Base-by-base conservation (phyloP, 805 yeast genomes). In the Saccharomycopsis lassenensis region DNA sequence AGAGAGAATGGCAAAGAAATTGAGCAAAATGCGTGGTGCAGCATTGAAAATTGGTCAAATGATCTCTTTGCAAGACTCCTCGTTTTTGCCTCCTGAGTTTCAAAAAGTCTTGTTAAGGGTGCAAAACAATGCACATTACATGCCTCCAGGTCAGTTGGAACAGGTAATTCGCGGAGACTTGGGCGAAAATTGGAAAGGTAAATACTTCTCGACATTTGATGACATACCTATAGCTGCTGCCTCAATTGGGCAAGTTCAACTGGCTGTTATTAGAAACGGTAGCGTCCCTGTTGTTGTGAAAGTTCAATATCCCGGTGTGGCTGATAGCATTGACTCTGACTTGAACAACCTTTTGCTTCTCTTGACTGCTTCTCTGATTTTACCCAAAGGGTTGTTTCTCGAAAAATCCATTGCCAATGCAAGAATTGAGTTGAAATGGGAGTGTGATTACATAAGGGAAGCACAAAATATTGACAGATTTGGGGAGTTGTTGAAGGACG, bases 11-110 rank as follows among this genome's bases (percentile, higher is more conserved):
- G 94, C 94, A 8, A 75, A 74, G 48, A 86, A 85, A 55, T 74
- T 91, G 48, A 74, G 91, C 35, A 76, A 83, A 52, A 91, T 91
- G 98, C 71, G 98, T 52, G 98, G 98, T n/a, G 98, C 97, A 2
- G 98, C 98, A 2, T 65, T 91, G 52, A 91, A 91, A 52, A 71
- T 91, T 38, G 98, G 98, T n/a, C 98, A 91, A 59, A 74, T 91
- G 80, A 62, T 91, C 57, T 84, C 95, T 2, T 89, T 91, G 56
- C 98, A 91, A 58, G 97, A 89, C 55, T 75, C 79, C 42, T 68
- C 82, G 21, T 74, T 89, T 23, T 59, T 89, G 28, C 97, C 98
- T 1, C 66, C 69, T 28, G 95, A 87, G 50, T 71, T 91, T 40
- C 93, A 85, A 49, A 72, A 76, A 47, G 74, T 89, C 29, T 61